phyloP scores from a whole-genome alignment of 2,329 filamentous ascomycete genomes.

The Tolypocladium inflatum region DNA sequence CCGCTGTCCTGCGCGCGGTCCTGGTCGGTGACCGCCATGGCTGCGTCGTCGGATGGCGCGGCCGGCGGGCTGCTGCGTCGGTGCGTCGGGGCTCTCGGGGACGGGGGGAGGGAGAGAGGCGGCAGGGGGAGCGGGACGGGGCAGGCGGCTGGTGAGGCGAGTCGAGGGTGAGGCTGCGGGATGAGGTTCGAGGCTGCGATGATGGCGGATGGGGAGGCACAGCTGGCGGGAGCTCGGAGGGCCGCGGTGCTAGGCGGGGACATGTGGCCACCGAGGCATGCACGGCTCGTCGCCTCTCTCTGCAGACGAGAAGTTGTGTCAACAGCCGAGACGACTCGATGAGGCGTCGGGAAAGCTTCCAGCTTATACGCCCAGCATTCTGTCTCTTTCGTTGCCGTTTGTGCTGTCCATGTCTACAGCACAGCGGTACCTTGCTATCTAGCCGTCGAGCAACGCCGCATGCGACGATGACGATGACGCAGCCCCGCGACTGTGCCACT shows the following conservation, averaged over 20 bases:
- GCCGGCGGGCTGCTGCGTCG: not conserved
- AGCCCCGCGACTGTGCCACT: not conserved
- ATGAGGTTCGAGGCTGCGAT: slow-evolving; percentile 1
- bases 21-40: slow-evolving; percentile 37
- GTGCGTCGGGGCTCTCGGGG: not conserved
- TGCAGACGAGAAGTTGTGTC: no score
- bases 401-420: not conserved
- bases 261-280: not conserved
- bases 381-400: not conserved
- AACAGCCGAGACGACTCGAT: no score
- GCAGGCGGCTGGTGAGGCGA: not conserved
- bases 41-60: not conserved
- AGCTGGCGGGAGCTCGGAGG: not conserved
- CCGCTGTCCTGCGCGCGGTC: slow-evolving; percentile 48
- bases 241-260: not conserved
- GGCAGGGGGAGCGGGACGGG: not conserved
- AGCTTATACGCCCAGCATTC: rapidly evolving
- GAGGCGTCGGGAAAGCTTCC: no score
- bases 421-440: not conserved
- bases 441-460: not conserved
- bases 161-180: not conserved
- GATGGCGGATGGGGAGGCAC: not conserved
- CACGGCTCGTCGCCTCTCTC: not conserved
- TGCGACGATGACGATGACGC: slow-evolving; percentile 6
- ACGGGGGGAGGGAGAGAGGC: not conserved